Base-by-base conservation (phyloP, 2,329 filamentous ascomycete species). In the Fusarium sororula region DNA sequence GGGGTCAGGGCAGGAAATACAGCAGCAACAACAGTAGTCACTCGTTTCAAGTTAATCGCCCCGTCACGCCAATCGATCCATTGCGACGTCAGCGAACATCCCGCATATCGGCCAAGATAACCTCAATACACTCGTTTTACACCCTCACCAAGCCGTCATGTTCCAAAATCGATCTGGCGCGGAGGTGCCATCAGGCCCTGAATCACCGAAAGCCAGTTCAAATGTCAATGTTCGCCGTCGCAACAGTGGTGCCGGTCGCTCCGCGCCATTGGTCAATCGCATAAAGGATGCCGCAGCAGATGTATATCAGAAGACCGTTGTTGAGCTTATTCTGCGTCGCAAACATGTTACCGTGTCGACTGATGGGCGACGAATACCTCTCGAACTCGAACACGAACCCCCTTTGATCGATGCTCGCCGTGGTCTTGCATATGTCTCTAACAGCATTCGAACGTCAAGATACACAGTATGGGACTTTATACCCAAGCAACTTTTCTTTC, bases 401-500 rank as follows among this genome's bases (percentile, higher is more conserved):
- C 81, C 84, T 24, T 80, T 90, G 30, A 76, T 86, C 61, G 88
- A 90, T 76, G 80, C 86, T 41, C 84, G 87, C 62, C 86, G 87
- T 35, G 87, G 86, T 48, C 81, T 83, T 47, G 75, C 84, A 12
- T 90, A 86, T 79, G 79, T 89, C 51, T 86, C 86, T 61, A 90
- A 90, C 80, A 90, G 87, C 74, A 96, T 97, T 73, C 90, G 94
- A 47, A 96, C 93, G 1, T 94, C 93, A 72, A 90, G 94, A 54
- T 97, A 97, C 81, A 96, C 91, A 26, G 82, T 94, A 5, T 95
- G 91, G 87, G 93, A 95, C 81, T 97, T 97, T 80, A 82, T 97
- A 20, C 95, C 94, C 6, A 93, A 94, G 71, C 95, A 97, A 80
- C 81, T 97, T 22, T 88, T 95, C 68, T 95, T 94, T 62, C 94